phyloP scores from a whole-genome alignment of 75 land plant species.

The Pinus albicaulis region DNA sequence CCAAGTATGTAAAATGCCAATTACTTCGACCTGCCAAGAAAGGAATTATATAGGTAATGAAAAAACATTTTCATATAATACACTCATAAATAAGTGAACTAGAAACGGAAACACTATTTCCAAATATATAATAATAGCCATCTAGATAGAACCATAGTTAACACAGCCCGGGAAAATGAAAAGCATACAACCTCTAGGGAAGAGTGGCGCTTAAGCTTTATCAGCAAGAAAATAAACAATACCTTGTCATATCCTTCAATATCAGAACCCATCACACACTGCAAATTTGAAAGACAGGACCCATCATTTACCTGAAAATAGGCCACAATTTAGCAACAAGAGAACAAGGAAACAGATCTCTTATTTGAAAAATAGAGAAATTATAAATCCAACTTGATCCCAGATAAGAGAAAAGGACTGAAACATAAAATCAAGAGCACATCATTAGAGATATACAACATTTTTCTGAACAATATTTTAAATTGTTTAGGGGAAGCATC shows the following conservation, averaged over 20 bases:
- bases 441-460: background rate
- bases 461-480: background rate
- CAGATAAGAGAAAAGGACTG: too few relatives aligned
- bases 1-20: too few relatives aligned
- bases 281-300: conserved; percentile 91
- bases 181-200: background rate
- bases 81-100: background rate
- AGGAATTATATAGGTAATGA: too few relatives aligned
- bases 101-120: background rate
- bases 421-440: background rate
- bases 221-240: conserved; percentile 9
- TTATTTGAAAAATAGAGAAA: too few relatives aligned
- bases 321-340: too few relatives aligned
- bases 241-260: conserved; percentile 92
- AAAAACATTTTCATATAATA: background rate
- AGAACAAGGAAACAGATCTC: too few relatives aligned
- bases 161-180: background rate
- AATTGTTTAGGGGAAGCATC: background rate
- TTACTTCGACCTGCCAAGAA: too few relatives aligned
- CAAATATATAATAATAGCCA: background rate
- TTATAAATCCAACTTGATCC: too few relatives aligned
- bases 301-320: conserved; percentile 88
- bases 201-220: too few relatives aligned
- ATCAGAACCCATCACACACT: conserved; percentile 76
- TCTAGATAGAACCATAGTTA: background rate